phyloP scores from a whole-genome alignment of 192 early-diverging fungal genomes.

The Haplosporangium gracile region DNA sequence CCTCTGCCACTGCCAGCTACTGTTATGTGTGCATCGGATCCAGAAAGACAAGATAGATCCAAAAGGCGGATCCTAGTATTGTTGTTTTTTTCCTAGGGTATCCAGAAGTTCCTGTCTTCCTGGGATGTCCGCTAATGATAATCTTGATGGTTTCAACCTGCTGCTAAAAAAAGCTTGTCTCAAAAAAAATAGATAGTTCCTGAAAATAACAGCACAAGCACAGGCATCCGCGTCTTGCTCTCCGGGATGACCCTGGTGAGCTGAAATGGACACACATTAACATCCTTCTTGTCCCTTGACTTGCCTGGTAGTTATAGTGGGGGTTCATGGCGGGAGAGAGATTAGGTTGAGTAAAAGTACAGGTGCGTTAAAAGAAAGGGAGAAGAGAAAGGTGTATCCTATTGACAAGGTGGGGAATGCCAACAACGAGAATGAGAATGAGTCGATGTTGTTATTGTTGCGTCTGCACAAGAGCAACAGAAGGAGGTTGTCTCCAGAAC shows the following conservation, averaged over 20 bases:
- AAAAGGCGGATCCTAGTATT: neutral
- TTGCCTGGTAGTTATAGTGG: neutral
- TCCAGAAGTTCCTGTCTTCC: neutral
- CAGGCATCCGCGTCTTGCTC: neutral
- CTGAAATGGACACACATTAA: neutral
- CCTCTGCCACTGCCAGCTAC: neutral
- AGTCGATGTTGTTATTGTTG: too few species aligned
- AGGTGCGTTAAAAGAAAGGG: neutral
- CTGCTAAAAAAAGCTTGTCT: neutral
- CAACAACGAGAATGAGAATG: neutral
- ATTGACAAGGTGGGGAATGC: neutral
- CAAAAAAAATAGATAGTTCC: neutral
- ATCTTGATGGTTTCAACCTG: neutral
- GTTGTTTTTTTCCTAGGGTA: neutral
- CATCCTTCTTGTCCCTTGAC: neutral
- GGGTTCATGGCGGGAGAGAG: neutral
- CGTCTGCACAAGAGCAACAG: too few species aligned
- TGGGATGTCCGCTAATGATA: neutral
- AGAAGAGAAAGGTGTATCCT: neutral
- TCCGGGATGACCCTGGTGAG: neutral
- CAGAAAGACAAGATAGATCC: neutral
- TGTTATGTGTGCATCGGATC: neutral
- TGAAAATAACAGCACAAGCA: slow-evolving; percentile 1
- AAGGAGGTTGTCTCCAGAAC: too few species aligned
- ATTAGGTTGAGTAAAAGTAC: neutral